Base-by-base conservation (phyloP, 2,329 filamentous ascomycete species). In the Calonectria ilicicola region DNA sequence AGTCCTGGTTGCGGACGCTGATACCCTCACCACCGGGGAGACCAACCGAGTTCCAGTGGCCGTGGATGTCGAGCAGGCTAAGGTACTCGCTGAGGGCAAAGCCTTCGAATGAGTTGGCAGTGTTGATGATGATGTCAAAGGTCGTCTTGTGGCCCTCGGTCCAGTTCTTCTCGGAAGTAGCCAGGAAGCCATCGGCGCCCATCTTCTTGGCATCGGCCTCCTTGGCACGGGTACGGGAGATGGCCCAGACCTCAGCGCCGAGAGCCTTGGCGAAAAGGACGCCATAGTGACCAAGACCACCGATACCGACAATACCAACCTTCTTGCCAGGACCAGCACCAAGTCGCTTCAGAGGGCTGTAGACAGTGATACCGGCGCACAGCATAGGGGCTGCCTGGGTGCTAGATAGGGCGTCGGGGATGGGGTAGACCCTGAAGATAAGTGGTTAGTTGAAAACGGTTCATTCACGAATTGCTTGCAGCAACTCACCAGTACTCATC, bases 361-460 rank as follows among this genome's bases (percentile, higher is more conserved):
- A 97, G 72, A 92, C 91, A 4, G 95, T 97, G 76, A 97, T 88
- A 75, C 95, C 95, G 47, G 94, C 95, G 84, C 95, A 97, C 77
- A 97, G 89, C 93, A 96, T 95, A 12, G 93, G 94, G 2, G 94
- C 95, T 1, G 92, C 94, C 64, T 92, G 84, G 68, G 85, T 83
- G 76, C 88, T 90, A 12, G 87, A 79, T 56, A 97, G 89, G 65
- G 87, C 90, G 38, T 95, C 94, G 42, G 95, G 95, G 75, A 97
- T 96, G 80, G 93, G 93, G 81, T 90, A 91, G 56, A 90, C 89
- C 89, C 88, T 89, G 74, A 15, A n/a, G 14, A 21, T 21, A 42
- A 21, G 40, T 15, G 35, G 53, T 26, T 35, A 23, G 73, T 79
- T 26, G 74, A 73, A 58, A 21, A 23, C 1, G 10, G 26, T 40